phyloP scores from a whole-genome alignment of 2,329 filamentous ascomycete genomes.

The Alternaria sp. region DNA sequence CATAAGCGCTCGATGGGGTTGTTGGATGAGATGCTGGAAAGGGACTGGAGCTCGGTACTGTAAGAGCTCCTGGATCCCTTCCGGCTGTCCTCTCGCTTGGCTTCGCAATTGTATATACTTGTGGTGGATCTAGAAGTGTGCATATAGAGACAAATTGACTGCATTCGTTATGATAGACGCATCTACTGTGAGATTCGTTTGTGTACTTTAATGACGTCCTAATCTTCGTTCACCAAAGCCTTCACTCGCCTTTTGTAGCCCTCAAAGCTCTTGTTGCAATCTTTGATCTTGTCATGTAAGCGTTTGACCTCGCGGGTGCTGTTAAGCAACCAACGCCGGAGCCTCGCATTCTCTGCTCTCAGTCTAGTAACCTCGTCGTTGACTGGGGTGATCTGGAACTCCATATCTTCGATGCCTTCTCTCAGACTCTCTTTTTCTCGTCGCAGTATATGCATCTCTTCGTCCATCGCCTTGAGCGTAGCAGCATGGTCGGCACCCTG shows the following conservation, averaged over 20 bases:
- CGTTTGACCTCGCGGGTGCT: too few relatives aligned
- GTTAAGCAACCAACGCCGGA: too few relatives aligned
- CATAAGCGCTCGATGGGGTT: conserved; percentile 21
- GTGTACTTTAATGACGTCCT: fast-evolving
- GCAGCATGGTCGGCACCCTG: too few relatives aligned
- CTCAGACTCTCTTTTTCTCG: too few relatives aligned
- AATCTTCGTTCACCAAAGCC: not conserved
- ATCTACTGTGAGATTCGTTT: not conserved
- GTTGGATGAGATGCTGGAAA: not conserved
- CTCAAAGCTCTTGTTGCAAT: not conserved
- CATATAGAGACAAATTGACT: conserved; percentile 16
- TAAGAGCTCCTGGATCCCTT: not conserved
- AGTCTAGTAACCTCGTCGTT: too few relatives aligned
- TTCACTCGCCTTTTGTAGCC: not conserved
- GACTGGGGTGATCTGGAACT: too few relatives aligned
- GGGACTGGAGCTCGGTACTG: not conserved
- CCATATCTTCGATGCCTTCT: too few relatives aligned
- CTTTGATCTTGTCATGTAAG: not conserved
- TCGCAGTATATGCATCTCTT: too few relatives aligned
- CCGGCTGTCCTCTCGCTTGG: conserved; percentile 11
- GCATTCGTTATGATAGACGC: not conserved
- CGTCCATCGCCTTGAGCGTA: too few relatives aligned
- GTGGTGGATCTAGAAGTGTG: conserved; percentile 14
- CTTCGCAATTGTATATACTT: conserved; percentile 20
- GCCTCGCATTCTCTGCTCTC: too few relatives aligned